These are phyloP conservation scores for Magnaporthiopsis incrustans DNA, from an alignment of 2,329 filamentous ascomycete genomes.

Conservation along the genomic window DNA sequence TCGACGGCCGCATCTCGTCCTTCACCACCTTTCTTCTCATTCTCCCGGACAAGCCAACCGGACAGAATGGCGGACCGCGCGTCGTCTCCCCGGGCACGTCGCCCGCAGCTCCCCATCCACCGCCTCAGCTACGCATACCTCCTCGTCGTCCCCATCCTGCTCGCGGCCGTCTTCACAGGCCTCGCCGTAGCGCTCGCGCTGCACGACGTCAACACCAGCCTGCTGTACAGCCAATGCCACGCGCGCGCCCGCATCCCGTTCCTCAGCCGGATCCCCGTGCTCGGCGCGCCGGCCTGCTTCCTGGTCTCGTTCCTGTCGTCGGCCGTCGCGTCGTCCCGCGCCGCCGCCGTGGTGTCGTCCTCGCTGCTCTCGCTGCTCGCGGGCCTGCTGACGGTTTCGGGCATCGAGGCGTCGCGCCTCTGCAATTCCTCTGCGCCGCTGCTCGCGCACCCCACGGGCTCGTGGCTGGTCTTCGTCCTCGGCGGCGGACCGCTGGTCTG, in stretches of 20 bases:
- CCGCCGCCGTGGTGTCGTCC: slow-evolving; percentile 31
- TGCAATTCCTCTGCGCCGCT: slow-evolving; percentile 24
- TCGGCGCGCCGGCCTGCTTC: slow-evolving; percentile 41
- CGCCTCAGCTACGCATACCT: slow-evolving; percentile 44
- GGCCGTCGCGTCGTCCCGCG: slow-evolving; percentile 32
- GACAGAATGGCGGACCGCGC: slow-evolving; percentile 1
- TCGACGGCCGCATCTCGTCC: too few species aligned
- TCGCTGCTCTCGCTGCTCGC: slow-evolving; percentile 35
- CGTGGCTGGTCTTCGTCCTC: slow-evolving; percentile 41
- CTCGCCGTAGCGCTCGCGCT: slow-evolving; percentile 34
- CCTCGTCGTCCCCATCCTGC: slow-evolving; percentile 40
- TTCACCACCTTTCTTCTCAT: too few species aligned
- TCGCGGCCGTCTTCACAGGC: slow-evolving; percentile 33
- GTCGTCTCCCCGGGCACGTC: not conserved
- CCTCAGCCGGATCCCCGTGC: slow-evolving; percentile 34
- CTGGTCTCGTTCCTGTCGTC: slow-evolving; percentile 40
- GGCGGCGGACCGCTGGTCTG: slow-evolving; percentile 42
- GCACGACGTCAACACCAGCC: slow-evolving; percentile 39
- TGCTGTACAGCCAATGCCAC: slow-evolving; percentile 47
- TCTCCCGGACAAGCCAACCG: not conserved
- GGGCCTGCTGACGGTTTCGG: slow-evolving; percentile 39
- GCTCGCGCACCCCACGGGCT: slow-evolving; percentile 25
- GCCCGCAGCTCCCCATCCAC: slow-evolving; percentile 33
- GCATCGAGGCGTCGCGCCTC: slow-evolving; percentile 40
- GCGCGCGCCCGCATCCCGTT: slow-evolving; percentile 35